Evolutionary conservation across 495 filamentous ascomycete species (phyloP), one percentile per base, ranked within the genome.

Genomic region (Penicillium maclennaniae): DNA sequence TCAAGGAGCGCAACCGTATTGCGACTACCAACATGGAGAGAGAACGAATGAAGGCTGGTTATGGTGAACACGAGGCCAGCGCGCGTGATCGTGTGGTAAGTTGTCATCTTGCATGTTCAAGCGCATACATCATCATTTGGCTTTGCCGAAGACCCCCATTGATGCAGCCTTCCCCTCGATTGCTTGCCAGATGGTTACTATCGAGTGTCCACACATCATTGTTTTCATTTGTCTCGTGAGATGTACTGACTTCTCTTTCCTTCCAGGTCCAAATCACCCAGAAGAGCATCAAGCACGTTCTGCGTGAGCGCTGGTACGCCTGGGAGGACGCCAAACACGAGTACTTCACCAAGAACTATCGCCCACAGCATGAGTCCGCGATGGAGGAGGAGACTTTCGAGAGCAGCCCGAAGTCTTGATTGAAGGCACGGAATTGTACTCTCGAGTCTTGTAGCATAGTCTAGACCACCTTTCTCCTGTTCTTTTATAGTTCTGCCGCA

Each of bases 1-100:
- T 83, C 54, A 95, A 90, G 75, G 95, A 99, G 71, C 81, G 87
- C 58, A 99, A 99, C 69, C 82, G 88, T 44, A 81, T 97, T 61
- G 81, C 82, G n/a, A 97, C 95, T 14, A 83, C 86, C 49, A 71
- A 75, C 15, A 65, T 78, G 52, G 89, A 93, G 73, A 77, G 83
- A 57, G 54, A 74, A 14, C 77, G 86, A 63, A 53, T 88, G 51
- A 72, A 83, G 59, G 75, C 87, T 27, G 81, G 80, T 16, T 89
- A 86, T 60, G 90, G 91, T 45, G 79, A 83, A 7, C 72, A 70
- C 43, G 88, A 95, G 71, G 69, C 79, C 14, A 60, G 67, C 9
- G 63, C 65, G 20, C 80, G 92, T 56, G 77, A 87, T 31, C 59
- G 55, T 10, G 76, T 75, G 70, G 91, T 95, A 73, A 69, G 83